These are phyloP conservation scores for Parietichytrium sp. DNA, from an alignment of 108 stramenopile genomes.

Conservation along the genomic window DNA sequence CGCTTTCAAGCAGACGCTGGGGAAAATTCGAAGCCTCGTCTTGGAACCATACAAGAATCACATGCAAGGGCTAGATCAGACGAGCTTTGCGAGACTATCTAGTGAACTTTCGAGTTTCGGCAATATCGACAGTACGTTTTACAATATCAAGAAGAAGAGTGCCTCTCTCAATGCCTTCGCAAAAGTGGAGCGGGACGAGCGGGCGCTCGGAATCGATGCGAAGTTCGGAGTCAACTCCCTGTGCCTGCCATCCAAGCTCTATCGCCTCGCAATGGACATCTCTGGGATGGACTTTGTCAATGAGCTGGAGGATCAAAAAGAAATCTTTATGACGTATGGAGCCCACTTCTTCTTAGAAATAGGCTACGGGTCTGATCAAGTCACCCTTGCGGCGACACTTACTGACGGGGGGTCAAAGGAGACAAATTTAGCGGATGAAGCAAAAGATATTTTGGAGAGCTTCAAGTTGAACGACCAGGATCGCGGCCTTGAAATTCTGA, in stretches of 20 bases:
- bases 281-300: background rate
- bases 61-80: background rate
- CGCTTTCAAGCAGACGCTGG: background rate
- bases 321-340: background rate
- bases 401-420: background rate
- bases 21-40: background rate
- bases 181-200: constrained; percentile 6
- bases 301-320: constrained; percentile 11
- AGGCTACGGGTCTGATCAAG: background rate
- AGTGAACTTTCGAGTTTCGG: background rate
- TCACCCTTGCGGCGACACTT: background rate
- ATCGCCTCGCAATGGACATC: background rate
- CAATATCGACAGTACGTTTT: background rate
- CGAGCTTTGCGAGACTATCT: background rate
- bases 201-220: background rate
- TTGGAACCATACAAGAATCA: background rate
- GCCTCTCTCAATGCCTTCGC: background rate
- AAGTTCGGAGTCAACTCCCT: background rate
- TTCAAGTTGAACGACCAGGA: background rate
- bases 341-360: background rate
- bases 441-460: constrained; percentile 1
- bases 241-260: background rate
- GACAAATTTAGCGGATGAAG: background rate
- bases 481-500: background rate
- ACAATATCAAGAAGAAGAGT: background rate